These are phyloP conservation scores for Apiospora saccharicola DNA, from an alignment of 2,329 filamentous ascomycete genomes.

Conservation along the genomic window DNA sequence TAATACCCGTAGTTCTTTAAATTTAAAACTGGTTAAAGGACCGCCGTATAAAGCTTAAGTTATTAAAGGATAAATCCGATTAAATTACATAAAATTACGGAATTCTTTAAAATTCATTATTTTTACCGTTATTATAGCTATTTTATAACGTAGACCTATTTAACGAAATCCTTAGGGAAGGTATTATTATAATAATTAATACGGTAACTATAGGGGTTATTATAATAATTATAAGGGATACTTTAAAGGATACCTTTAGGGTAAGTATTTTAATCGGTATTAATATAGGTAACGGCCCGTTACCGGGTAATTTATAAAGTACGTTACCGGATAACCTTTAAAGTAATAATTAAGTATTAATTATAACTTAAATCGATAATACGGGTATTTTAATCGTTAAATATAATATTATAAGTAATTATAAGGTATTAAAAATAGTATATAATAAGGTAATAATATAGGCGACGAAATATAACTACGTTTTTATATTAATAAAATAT, in stretches of 20 bases:
- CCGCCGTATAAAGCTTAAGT: not conserved
- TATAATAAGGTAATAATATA: not conserved
- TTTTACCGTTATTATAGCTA: not conserved
- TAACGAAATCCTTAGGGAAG: not conserved
- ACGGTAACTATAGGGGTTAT: not conserved
- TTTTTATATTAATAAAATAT: not conserved
- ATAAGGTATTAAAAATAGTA: not conserved
- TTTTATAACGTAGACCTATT: not conserved
- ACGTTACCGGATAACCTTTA: not conserved
- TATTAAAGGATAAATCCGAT: not conserved
- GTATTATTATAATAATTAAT: not conserved
- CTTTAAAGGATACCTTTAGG: too few species aligned
- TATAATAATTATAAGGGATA: too few species aligned
- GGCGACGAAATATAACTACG: too few species aligned
- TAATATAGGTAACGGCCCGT: not conserved
- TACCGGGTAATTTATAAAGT: not conserved
- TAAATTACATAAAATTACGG: not conserved
- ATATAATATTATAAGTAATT: not conserved
- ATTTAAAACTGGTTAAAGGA: not conserved
- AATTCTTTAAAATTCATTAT: not conserved
- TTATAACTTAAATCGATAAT: not conserved
- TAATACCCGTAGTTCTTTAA: not conserved
- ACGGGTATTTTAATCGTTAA: not conserved
- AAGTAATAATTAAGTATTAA: not conserved
- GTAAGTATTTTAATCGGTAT: not conserved